Evolutionary conservation across 176 grass and related monocot genomes (phyloP).

Genomic region (Avena insularis): DNA sequence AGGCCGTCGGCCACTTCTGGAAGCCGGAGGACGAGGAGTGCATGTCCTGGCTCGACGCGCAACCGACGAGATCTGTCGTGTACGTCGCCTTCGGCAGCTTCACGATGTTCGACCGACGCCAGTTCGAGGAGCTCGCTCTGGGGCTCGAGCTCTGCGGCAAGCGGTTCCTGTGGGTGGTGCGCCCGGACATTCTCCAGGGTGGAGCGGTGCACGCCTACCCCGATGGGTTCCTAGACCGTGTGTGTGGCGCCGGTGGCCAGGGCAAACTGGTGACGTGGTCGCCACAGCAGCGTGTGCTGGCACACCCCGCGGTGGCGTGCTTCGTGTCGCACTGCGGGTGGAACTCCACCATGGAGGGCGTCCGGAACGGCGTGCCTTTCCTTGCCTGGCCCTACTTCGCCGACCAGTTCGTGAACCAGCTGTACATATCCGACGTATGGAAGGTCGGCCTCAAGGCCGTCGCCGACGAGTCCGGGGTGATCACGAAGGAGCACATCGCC

Average conservation of each 20-base stretch:
- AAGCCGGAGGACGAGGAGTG: conserved; percentile 37
- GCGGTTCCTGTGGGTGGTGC: conserved; percentile 51
- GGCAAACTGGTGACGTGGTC: conserved; percentile 14
- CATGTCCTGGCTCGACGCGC: conserved; percentile 54
- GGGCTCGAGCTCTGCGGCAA: conserved; percentile 39
- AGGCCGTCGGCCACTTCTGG: conserved; percentile 61
- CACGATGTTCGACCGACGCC: conserved; percentile 34
- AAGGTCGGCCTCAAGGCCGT: conserved; percentile 35
- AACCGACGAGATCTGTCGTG: conserved; percentile 40
- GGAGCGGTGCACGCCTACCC: neutral
- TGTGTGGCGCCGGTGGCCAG: neutral
- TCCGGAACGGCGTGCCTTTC: conserved; percentile 49
- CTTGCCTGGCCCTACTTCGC: conserved; percentile 55
- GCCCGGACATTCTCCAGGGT: neutral
- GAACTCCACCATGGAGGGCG: conserved; percentile 60
- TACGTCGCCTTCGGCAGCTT: conserved; percentile 58
- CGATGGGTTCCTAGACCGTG: neutral
- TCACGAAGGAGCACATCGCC: conserved; percentile 36
- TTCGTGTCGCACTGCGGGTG: conserved; percentile 64
- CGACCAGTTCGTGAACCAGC: conserved; percentile 50
- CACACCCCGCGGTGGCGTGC: conserved; percentile 43
- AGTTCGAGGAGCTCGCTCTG: conserved; percentile 51
- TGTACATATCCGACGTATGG: conserved; percentile 57
- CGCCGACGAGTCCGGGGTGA: neutral
- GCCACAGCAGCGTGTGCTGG: conserved; percentile 22